Evolutionary conservation across 1,139 yeast genomes (phyloP).

Genomic region (Suhomyces panamericanus): DNA sequence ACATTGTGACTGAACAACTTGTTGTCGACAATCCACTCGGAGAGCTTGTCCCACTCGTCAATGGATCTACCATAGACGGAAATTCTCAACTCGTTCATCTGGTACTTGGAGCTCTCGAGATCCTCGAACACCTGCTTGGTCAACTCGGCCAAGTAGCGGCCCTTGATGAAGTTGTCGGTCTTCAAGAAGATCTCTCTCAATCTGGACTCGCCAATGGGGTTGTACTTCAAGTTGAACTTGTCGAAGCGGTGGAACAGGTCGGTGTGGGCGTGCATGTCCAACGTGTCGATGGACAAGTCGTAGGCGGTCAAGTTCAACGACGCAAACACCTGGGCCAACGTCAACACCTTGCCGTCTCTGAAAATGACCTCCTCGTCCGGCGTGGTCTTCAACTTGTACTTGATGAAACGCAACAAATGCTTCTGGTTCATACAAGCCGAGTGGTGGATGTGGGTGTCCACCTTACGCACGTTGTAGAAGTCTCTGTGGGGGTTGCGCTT

Average conservation of each 20-base stretch:
- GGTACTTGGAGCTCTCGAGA: constrained; percentile 91
- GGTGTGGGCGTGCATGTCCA: constrained; percentile 99
- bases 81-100: constrained; percentile 94
- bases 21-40: constrained; percentile 93
- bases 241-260: constrained; percentile 98
- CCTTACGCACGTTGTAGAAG: constrained; percentile 96
- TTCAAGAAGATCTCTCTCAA: constrained; percentile 92
- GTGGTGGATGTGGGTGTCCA: constrained; percentile 98
- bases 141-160: constrained; percentile 87
- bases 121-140: constrained; percentile 93
- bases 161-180: constrained; percentile 90
- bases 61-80: constrained; percentile 88
- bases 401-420: constrained; percentile 89
- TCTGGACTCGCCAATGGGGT: constrained; percentile 97
- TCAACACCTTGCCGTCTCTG: constrained; percentile 90
- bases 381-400: constrained; percentile 64
- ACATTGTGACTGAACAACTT: constrained; percentile 90
- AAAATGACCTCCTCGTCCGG: constrained; percentile 89
- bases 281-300: constrained; percentile 91
- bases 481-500: constrained; percentile 82
- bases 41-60: constrained; percentile 94
- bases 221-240: constrained; percentile 94
- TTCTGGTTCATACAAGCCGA: constrained; percentile 99
- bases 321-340: constrained; percentile 83
- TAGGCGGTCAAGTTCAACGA: constrained; percentile 90